Evolutionary conservation across 768 basidiomycete genomes (phyloP).

Genomic region (Dioszegia aurantiaca): DNA sequence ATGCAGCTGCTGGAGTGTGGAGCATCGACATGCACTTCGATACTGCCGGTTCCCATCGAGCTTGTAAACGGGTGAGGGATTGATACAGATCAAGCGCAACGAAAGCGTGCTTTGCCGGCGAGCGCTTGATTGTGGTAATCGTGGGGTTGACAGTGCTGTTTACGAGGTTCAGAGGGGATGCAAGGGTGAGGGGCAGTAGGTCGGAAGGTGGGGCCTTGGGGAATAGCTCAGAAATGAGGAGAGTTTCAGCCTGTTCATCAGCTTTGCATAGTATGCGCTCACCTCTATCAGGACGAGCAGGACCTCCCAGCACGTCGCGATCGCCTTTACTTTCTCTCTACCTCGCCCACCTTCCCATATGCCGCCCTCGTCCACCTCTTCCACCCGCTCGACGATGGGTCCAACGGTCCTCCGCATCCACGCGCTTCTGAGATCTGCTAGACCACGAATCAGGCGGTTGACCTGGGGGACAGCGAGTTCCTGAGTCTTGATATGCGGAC

Average conservation of each 20-base stretch:
- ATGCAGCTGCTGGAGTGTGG: constrained; percentile 9
- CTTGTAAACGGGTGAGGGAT: constrained; percentile 23
- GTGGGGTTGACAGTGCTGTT: constrained; percentile 26
- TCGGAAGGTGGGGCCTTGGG: constrained; percentile 25
- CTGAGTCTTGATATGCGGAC: constrained; percentile 24
- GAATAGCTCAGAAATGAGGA: constrained; percentile 43
- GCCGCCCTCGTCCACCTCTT: constrained; percentile 42
- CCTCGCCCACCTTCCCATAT: constrained; percentile 38
- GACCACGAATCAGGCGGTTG: constrained; percentile 18
- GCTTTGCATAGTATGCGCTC: constrained; percentile 14
- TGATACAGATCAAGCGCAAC: constrained; percentile 46
- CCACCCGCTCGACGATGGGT: constrained; percentile 35
- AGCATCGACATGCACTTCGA: constrained; percentile 34
- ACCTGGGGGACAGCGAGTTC: constrained; percentile 22
- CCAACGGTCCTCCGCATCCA: constrained; percentile 31
- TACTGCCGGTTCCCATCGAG: constrained; percentile 34
- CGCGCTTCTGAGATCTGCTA: constrained; percentile 32
- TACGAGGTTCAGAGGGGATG: constrained; percentile 17
- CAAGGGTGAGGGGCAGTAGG: constrained; percentile 26
- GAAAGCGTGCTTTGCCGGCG: constrained; percentile 40
- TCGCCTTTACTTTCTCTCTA: constrained; percentile 33
- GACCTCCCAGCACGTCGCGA: constrained; percentile 35
- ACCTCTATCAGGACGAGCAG: constrained; percentile 44
- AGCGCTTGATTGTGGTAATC: constrained; percentile 40
- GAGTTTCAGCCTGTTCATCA: constrained; percentile 40